phyloP scores from a whole-genome alignment of 345 rosid species.

The Ceriops tagal region DNA sequence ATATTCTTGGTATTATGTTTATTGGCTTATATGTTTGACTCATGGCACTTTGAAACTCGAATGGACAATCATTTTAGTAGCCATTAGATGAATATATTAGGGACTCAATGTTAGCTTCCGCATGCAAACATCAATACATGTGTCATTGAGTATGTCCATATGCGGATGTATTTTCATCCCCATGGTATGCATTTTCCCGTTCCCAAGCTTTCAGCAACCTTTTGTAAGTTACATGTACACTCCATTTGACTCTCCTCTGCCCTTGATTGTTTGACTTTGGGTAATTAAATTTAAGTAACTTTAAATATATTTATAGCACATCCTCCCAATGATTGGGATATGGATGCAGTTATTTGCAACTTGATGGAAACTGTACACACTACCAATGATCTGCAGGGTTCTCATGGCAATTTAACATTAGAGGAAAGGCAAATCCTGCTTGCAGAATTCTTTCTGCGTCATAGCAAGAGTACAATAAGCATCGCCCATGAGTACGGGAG shows the following conservation, averaged over 20 bases:
- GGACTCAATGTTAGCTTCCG: too few species aligned
- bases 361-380: neutral
- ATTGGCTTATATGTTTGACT: neutral
- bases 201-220: neutral
- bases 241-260: neutral
- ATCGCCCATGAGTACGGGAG: conserved; percentile 67
- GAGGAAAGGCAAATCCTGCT: conserved; percentile 66
- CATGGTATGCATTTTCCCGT: neutral
- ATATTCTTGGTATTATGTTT: neutral
- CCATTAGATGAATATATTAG: too few species aligned
- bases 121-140: too few species aligned
- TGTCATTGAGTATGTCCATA: too few species aligned
- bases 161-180: too few species aligned
- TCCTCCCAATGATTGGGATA: neutral
- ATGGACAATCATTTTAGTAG: too few species aligned
- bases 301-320: neutral
- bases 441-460: conserved; percentile 88
- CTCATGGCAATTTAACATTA: conserved; percentile 71
- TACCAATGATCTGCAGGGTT: conserved; percentile 47
- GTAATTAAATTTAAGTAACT: neutral
- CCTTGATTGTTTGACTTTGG: neutral
- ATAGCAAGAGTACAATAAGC: conserved; percentile 60
- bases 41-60: neutral
- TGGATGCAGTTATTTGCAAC: neutral
- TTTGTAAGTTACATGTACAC: neutral